A percentile compares a stretch with the other conserved stretches of the same genome.
These are phyloP conservation scores for Gynochthodes officinalis DNA, from an alignment of 257 asterid genomes.

Conservation along the genomic window DNA sequence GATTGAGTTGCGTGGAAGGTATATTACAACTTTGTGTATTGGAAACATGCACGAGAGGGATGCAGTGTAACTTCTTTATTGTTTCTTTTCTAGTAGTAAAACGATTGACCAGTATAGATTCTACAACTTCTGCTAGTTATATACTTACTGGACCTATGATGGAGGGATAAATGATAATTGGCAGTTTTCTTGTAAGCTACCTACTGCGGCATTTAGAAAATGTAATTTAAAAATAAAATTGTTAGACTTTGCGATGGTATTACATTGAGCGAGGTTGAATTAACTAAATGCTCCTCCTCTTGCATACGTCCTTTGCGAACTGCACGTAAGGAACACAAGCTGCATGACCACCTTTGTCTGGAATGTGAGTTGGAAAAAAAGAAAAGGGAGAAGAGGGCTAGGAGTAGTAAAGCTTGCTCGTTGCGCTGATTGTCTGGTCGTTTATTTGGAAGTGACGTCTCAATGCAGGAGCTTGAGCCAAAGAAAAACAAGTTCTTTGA, in stretches of 20 bases:
- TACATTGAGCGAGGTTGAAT: background rate
- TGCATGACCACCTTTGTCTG: background rate
- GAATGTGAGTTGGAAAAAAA: background rate
- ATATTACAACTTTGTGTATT: background rate
- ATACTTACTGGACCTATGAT: background rate
- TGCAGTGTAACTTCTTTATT: background rate
- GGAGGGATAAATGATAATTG: background rate
- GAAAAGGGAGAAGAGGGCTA: background rate
- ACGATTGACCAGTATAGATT: background rate
- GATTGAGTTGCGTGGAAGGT: background rate
- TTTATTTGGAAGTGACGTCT: background rate
- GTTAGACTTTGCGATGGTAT: background rate
- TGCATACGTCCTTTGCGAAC: background rate
- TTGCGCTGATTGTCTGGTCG: constrained; percentile 3
- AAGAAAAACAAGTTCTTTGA: too few species aligned
- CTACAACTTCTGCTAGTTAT: background rate
- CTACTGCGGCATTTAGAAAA: background rate
- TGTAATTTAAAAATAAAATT: background rate
- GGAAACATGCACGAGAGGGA: background rate
- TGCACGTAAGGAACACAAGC: background rate
- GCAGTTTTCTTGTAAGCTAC: background rate
- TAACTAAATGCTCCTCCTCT: background rate
- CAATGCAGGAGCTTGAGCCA: background rate
- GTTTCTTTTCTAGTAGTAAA: background rate
- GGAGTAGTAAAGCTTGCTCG: background rate